Evolutionary conservation across 768 basidiomycete species (phyloP), one percentile per base, ranked within the genome.

Genomic region (Leucosporidium creatinivorum): DNA sequence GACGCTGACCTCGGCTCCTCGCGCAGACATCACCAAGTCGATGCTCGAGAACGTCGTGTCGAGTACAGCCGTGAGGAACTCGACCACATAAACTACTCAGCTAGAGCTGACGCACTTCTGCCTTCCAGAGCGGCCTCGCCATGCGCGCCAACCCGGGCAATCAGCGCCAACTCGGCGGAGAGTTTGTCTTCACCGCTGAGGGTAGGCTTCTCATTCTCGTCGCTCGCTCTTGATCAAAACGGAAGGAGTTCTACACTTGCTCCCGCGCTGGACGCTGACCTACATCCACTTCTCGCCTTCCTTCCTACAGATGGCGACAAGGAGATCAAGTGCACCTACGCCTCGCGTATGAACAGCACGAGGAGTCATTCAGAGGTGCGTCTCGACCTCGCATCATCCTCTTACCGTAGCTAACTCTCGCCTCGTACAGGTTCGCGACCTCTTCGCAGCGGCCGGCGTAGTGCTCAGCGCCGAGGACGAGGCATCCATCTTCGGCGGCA

Each of bases 21-120:
- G 10, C 39, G 15, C 39, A 44, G 39, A 44, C 15, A 44, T 88
- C 56, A 65, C 62, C 57, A 68, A 68, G 61, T 60, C 57, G 36
- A 50, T 66, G 13, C 17, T 65, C 19, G 61, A 31, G 39, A 71
- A 71, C 51, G 26, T 68, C 17, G 59, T 63, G 12, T 54, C 61
- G 33, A 61, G 58, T 9, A 71, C 62, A 13, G 58, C 52, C 52
- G 70, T 71, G 39, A 49, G 66, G 49, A 18, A 1, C 10, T 10
- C 39, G 36, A 23, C n/a, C n/a, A 50, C 5, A 17, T 50, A 7
- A 17, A 33, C 15, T 9, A 33, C 33, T 36, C 33, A 12, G 33
- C 48, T 1, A 19, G 18, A 12, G 19, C 28, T 64, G 39, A 36
- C 8, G 4, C 2, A n/a, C 3, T 6, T 49, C 12, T 12, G 1